Evolutionary conservation across 2,329 filamentous ascomycete genomes (phyloP).

Genomic region (Colletotrichum sp.): DNA sequence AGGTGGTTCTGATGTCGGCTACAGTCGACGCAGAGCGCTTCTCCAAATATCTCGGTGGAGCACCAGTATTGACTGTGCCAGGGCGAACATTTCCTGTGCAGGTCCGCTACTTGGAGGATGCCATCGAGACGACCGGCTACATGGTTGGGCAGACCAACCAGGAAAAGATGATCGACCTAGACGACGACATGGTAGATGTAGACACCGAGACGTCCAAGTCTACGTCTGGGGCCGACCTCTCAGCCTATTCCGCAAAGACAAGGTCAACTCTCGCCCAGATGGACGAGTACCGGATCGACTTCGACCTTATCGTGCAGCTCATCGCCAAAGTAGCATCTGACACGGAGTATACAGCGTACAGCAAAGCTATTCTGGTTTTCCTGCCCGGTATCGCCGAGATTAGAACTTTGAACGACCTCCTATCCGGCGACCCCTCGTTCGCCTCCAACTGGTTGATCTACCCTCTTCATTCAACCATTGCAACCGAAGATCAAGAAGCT

Average conservation of each 20-base stretch:
- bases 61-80: conserved; percentile 88
- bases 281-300: conserved; percentile 92
- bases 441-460: conserved; percentile 82
- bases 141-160: conserved; percentile 47
- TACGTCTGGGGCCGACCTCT: conserved; percentile 60
- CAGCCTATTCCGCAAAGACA: conserved; percentile 79
- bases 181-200: conserved; percentile 62
- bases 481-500: conserved; percentile 93
- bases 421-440: conserved; percentile 79
- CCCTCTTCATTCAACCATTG: conserved; percentile 91
- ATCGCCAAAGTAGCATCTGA: conserved; percentile 77
- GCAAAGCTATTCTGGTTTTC: conserved; percentile 93
- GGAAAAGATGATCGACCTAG: conserved; percentile 65
- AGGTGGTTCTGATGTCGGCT: conserved; percentile 95
- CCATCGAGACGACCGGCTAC: conserved; percentile 85
- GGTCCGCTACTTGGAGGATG: conserved; percentile 89
- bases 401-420: conserved; percentile 82
- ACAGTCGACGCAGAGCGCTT: conserved; percentile 94
- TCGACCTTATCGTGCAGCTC: conserved; percentile 81
- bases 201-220: conserved; percentile 49
- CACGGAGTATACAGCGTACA: conserved; percentile 71
- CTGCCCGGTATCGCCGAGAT: conserved; percentile 95
- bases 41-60: conserved; percentile 83
- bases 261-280: conserved; percentile 76
- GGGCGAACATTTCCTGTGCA: conserved; percentile 93